Base-by-base conservation (phyloP, 805 yeast genomes). In the Metschnikowia santaceciliae region DNA sequence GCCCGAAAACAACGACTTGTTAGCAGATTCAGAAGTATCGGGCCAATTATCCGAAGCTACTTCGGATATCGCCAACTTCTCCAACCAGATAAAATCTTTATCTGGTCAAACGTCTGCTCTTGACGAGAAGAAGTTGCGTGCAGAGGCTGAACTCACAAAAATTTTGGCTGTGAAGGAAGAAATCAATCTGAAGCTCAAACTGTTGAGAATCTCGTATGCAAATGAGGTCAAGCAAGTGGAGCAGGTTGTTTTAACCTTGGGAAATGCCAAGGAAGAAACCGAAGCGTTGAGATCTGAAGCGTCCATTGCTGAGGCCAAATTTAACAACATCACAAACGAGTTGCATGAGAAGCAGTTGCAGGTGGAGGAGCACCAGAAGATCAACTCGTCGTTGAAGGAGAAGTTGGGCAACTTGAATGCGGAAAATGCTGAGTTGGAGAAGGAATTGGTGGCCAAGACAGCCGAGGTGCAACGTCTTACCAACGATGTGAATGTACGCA, bases 61-160 rank as follows among this genome's bases (percentile, higher is more conserved):
- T 6, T 80, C 90, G 6, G 96, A 89, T 59, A 79, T 90, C 65
- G 96, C 96, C 14, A 89, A 91, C 59, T 75, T 88, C 39, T 86
- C 96, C 0, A 88, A 85, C 59, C 96, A 91, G 70, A 84, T 89
- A 56, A 82, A 82, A 55, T 86, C 96, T 0, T 72, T 92, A 56
- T 79, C 90, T 1, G 69, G 77, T 20, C 96, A 90, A 67, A 88
- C 95, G 1, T 74, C 87, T 0, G 78, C 76, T 14, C 76, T 87
- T 32, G 84, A 84, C 53, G 86, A 81, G 20, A 87, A 87, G 68
- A 84, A 89, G 54, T 72, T 79, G 17, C 79, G 83, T 54, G 90
- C 96, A 1, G 90, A 85, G 61, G 82, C 79, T 50, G 97, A 92
- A 62, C 75, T 91, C 49, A 74, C 82, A n/a, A 78, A 80, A 51